Percentiles rank a stretch among this genome's conserved stretches.
Evolutionary conservation across 352 stramenopile species (phyloP).

Genomic region (Phytophthora boehmeriae): DNA sequence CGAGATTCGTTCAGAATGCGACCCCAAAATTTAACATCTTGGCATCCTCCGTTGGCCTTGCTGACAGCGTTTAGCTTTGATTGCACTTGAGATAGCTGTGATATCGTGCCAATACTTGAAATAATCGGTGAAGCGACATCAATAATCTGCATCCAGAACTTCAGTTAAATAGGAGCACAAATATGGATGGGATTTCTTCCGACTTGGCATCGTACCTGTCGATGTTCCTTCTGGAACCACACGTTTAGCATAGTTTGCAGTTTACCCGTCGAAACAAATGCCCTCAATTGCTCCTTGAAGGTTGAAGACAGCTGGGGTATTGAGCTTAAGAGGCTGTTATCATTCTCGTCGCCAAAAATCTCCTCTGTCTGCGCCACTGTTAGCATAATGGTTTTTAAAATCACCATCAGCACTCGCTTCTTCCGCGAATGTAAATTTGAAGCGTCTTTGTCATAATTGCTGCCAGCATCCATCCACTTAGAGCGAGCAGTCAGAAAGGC

Average conservation of each 20-base stretch:
- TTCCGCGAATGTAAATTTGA: conserved; percentile 19
- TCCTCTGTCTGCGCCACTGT: conserved; percentile 60
- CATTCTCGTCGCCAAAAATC: conserved; percentile 51
- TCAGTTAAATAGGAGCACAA: background rate
- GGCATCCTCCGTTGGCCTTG: conserved; percentile 38
- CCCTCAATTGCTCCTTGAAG: conserved; percentile 34
- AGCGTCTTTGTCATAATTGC: conserved; percentile 15
- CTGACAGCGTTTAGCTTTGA: conserved; percentile 56
- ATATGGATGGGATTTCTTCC: background rate
- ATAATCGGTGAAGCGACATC: conserved; percentile 50
- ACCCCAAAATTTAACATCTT: conserved; percentile 45
- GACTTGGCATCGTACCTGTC: conserved; percentile 35
- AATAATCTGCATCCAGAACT: conserved; percentile 42
- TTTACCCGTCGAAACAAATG: conserved; percentile 40
- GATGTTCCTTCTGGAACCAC: conserved; percentile 45
- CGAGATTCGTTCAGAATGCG: conserved; percentile 13
- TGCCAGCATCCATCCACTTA: conserved; percentile 49
- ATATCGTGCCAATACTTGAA: conserved; percentile 61
- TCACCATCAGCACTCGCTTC: conserved; percentile 49
- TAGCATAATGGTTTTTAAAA: conserved; percentile 63
- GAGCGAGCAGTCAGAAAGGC: conserved; percentile 57
- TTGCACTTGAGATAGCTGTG: conserved; percentile 60
- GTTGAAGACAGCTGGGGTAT: conserved; percentile 27
- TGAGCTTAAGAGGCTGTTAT: conserved; percentile 26
- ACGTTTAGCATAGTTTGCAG: conserved; percentile 31